Percentiles rank a stretch among this genome's conserved stretches.
Conservation (phyloP, 23 red algal species). For the Gracilaria vermiculophylla region DNA sequence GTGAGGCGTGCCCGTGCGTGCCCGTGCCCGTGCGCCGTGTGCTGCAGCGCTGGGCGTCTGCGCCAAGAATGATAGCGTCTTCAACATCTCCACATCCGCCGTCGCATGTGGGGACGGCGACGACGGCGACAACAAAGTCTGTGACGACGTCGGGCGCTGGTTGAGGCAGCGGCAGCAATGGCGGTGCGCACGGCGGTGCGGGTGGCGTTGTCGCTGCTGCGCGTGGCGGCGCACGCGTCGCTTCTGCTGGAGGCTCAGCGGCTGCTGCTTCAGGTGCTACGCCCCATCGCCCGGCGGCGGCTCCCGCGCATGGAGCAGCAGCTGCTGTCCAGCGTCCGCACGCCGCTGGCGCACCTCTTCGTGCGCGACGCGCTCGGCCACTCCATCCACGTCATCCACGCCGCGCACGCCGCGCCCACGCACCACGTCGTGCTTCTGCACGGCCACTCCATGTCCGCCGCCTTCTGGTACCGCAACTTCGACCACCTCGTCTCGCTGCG, state of each 20-base stretch:
- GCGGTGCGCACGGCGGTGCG: neutral
- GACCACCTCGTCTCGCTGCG: slow-evolving; percentile 72
- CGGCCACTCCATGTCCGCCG: slow-evolving; percentile 95
- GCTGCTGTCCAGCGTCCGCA: slow-evolving; percentile 24
- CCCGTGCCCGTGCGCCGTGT: too few species aligned
- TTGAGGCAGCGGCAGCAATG: neutral
- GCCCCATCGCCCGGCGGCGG: slow-evolving; percentile 2
- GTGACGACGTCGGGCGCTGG: too few species aligned
- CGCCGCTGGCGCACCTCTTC: slow-evolving; percentile 14
- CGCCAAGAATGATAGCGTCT: too few species aligned
- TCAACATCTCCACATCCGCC: too few species aligned
- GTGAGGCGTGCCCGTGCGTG: too few species aligned
- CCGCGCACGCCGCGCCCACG: neutral
- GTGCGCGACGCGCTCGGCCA: slow-evolving; percentile 32
- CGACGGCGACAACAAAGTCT: too few species aligned
- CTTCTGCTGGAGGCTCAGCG: slow-evolving; percentile 74
- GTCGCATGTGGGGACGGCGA: too few species aligned
- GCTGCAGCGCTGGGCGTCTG: too few species aligned
- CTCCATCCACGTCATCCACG: slow-evolving; percentile 35
- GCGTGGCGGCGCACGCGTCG: slow-evolving; percentile 41
- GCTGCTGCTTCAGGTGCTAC: slow-evolving; percentile 40
- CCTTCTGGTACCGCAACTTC: slow-evolving; percentile 83
- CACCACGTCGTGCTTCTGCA: slow-evolving; percentile 78
- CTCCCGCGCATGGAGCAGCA: slow-evolving; percentile 28
- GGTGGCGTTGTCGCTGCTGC: slow-evolving; percentile 31